These are phyloP conservation scores for Pleurotus pulmonarius DNA, from an alignment of 768 basidiomycete species.

Conservation along the genomic window DNA sequence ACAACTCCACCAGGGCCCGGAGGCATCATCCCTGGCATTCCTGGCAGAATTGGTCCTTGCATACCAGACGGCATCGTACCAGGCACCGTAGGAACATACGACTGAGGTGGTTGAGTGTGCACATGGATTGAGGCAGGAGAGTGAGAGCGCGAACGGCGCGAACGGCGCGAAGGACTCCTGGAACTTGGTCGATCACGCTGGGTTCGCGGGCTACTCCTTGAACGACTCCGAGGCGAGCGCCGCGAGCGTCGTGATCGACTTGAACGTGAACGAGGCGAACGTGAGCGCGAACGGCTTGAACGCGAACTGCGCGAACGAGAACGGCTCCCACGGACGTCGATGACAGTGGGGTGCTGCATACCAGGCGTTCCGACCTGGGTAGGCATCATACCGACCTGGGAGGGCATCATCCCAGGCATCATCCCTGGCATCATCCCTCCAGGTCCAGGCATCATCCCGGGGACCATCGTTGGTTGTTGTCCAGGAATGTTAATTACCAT, in stretches of 20 bases:
- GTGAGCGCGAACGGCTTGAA: constrained; percentile 9
- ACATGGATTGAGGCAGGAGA: constrained; percentile 2
- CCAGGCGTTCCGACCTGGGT: not conserved
- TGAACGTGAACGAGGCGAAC: constrained; percentile 1
- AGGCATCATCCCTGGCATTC: not conserved
- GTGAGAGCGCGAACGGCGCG: constrained; percentile 9
- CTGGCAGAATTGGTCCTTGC: not conserved
- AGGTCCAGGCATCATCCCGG: not conserved
- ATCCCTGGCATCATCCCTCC: constrained; percentile 4
- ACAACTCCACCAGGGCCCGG: not conserved
- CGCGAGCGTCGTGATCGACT: not conserved
- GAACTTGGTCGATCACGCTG: not conserved
- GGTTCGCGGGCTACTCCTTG: no score
- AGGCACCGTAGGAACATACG: constrained; percentile 2
- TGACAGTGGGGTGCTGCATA: not conserved
- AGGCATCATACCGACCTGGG: not conserved
- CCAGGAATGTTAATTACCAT: constrained; percentile 15
- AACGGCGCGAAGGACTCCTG: constrained; percentile 9
- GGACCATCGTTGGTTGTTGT: constrained; percentile 5
- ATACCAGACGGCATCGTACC: not conserved
- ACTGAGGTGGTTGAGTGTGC: not conserved
- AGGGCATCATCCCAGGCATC: constrained; percentile 2
- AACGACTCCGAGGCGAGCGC: not conserved
- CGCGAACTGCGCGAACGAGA: constrained; percentile 8
- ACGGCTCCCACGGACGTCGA: not conserved